Base-by-base conservation (phyloP, 164 flowering plant genomes). In the Aristolochia contorta region DNA sequence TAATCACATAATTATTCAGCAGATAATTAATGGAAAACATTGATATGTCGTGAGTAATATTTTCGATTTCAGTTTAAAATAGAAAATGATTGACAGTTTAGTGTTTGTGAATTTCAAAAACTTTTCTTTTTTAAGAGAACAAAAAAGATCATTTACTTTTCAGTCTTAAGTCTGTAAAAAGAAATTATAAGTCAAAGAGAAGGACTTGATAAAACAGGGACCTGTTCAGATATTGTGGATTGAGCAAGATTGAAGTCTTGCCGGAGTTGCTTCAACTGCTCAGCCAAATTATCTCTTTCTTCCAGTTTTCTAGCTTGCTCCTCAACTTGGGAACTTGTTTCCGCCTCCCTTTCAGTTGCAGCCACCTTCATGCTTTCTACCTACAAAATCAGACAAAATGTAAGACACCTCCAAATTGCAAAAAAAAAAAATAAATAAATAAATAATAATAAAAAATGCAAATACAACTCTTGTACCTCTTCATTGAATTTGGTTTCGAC, bases 401-500 rank as follows among this genome's bases (percentile, higher is more conserved):
- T 10, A 37, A 37, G 43, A 37, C 43, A 37, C 43, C 43, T 37
- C 43, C 43, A 37, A 37, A 37, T 37, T 37, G 43, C 9, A 37
- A 37, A 4, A 37, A 27, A 27, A 27, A n/a, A n/a, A n/a, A n/a
- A n/a, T n/a, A n/a, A n/a, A n/a, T n/a, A n/a, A n/a, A n/a, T n/a
- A n/a, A n/a, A n/a, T n/a, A n/a, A n/a, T n/a, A n/a, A n/a, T n/a
- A n/a, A n/a, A n/a, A 53, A 6, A 27, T 22, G 56, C 16, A 46
- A 21, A 43, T 21, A 25, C 13, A 27, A 49, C 37, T 23, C 12
- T 18, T 48, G 9, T 74, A 89, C 92, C 95, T 85, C 86, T 69
- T 82, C 79, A 65, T 79, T 81, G 37, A 74, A 56, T 48, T 24
- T 72, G 57, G 79, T 69, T 75, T 91, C 86, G 27, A 77, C 73